Base-by-base conservation (phyloP, 2,329 filamentous ascomycete species). In the Leptographium radiaticola region DNA sequence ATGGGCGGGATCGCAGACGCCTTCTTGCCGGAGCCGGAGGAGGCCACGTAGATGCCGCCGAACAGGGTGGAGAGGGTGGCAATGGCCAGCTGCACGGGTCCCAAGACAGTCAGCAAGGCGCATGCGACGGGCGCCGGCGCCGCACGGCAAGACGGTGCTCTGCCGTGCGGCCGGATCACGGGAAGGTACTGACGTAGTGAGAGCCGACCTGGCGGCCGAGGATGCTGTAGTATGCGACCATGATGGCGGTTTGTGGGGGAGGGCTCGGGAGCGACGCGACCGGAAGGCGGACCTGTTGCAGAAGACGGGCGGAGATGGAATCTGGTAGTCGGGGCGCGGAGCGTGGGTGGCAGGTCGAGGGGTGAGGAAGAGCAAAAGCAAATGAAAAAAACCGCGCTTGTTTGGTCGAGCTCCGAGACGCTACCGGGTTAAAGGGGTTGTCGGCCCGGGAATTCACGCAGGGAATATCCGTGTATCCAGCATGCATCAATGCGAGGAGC, bases 121-220 rank as follows among this genome's bases (percentile, higher is more conserved):
- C n/a, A 38, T 13, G 25, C 20, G 18, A 44, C 6, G 13, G 42
- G 43, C 61, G 8, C 18, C 46, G 33, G 59, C 56, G 62, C 56
- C 58, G 51, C 36, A 43, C 39, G 51, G 52, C 40, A 13, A 12
- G 15, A n/a, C 53, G 55, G 45, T 6, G 50, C 40, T 49, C 49
- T 25, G 20, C 48, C 39, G 40, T 33, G 51, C 36, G 47, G 12
- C 34, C 43, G 11, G 16, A 13, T 6, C 16, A 31, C 12, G 36
- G 20, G 8, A 13, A 13, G n/a, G 8, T 38, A 75, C 79, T 65
- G 63, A 82, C 79, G 70, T 79, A 73, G 72, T 81, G 79, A 58
- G 78, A 79, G 70, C 72, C 79, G 67, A 82, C 67, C 68, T 80
- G 74, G 65, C 72, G 74, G 70, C 79, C 79, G 67, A 77, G 69